Conservation (phyloP, 495 filamentous ascomycete species). For the Trichoderma reesei region DNA sequence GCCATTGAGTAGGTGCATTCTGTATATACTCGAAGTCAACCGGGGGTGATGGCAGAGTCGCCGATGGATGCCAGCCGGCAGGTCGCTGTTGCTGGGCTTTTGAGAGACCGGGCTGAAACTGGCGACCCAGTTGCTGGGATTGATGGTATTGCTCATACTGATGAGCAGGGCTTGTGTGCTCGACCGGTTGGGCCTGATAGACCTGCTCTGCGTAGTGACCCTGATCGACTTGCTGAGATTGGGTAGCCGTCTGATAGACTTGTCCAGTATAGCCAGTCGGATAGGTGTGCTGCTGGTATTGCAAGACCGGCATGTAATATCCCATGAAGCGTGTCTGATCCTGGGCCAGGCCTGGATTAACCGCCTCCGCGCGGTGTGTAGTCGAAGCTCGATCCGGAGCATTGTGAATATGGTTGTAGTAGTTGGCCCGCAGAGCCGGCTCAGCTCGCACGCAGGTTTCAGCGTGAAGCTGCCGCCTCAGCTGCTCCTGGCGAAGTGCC, state of each 20-base stretch:
- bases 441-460: no score
- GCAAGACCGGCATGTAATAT: no score
- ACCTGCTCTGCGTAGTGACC: no score
- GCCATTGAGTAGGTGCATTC: background rate
- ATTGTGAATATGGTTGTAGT: constrained; percentile 27
- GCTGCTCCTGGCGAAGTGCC: constrained; percentile 11
- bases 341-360: constrained; percentile 45
- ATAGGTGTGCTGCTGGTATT: constrained; percentile 34
- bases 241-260: constrained; percentile 18
- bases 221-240: constrained; percentile 22
- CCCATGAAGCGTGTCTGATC: no score
- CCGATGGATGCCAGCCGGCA: constrained; percentile 60
- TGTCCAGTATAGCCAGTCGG: background rate
- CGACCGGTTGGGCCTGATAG: no score
- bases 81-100: constrained; percentile 36
- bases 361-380: constrained; percentile 28
- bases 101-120: background rate
- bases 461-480: background rate
- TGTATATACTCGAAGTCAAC: background rate
- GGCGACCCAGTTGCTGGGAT: background rate
- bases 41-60: constrained; percentile 15
- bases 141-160: no score
- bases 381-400: constrained; percentile 29
- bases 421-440: background rate
- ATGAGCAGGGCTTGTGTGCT: no score